Evolutionary conservation across 768 basidiomycete genomes (phyloP), one percentile per base, ranked within the genome.

Genomic region (Pleurotus citrinopileatus): DNA sequence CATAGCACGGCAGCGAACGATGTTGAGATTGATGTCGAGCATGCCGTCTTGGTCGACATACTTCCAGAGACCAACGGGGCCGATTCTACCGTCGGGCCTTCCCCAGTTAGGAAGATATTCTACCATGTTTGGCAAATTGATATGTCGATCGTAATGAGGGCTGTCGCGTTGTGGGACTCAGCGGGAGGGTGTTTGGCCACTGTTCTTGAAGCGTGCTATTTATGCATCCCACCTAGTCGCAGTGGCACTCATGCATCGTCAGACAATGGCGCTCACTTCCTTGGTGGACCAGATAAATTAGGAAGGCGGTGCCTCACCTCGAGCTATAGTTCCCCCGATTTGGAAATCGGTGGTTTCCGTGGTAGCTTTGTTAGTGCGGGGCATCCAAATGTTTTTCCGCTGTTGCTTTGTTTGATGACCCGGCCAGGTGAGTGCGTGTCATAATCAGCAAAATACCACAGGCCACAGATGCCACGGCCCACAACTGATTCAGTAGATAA

Each of bases 71-170:
- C 48, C 48, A 15, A 51, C 48, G 7, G 48, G 48, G 8, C 48
- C 48, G 9, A 51, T 34, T 15, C 29, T 37, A 23, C 48, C 48
- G 4, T 51, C 34, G 7, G 48, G 48, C 37, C 34, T 36, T 19
- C 48, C 48, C 19, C 34, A 51, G 34, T 51, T 37, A 15, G 48
- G 48, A 25, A 51, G 48, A 37, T 51, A 51, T 36, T 51, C 48
- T 51, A 23, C 19, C 48, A 51, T 51, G 34, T 29, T 50, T 42
- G 22, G 28, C 9, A 6, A 20, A 37, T 2, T n/a, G n/a, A n/a
- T n/a, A n/a, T n/a, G n/a, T 28, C 2, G 4, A 34, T 36, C 32
- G 48, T 9, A 9, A 23, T 12, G 7, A 22, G 23, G 23, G 4
- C 6, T n/a, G 6, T n/a, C 20, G 28, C 15, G 48, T 12, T 19